Conservation (phyloP, 768 basidiomycete species). For the Pulveroboletus sp. region DNA sequence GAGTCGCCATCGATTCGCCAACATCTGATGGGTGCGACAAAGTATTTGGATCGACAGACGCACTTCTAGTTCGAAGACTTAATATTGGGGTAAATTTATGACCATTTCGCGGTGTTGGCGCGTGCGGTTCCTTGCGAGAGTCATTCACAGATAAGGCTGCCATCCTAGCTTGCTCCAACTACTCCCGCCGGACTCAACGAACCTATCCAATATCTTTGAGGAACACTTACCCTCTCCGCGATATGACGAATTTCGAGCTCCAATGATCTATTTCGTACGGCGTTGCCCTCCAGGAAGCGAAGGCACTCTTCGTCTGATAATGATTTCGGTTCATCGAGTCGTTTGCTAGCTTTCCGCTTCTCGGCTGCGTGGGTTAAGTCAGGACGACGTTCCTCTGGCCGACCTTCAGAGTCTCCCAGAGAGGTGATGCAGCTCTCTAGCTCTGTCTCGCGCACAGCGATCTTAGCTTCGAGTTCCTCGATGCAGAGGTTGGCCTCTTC, state of each 20-base stretch:
- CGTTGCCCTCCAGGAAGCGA: constrained; percentile 36
- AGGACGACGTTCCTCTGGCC: not conserved
- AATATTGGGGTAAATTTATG: not conserved
- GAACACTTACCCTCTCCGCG: constrained; percentile 31
- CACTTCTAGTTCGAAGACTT: constrained; percentile 19
- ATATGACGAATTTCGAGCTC: constrained; percentile 43
- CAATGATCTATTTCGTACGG: constrained; percentile 39
- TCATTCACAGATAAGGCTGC: not conserved
- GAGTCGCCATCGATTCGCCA: not conserved
- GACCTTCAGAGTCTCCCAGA: constrained; percentile 1
- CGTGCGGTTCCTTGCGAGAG: not conserved
- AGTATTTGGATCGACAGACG: constrained; percentile 18
- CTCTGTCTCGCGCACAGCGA: constrained; percentile 56
- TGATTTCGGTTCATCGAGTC: constrained; percentile 13
- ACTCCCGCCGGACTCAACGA: not conserved
- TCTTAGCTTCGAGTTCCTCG: constrained; percentile 45
- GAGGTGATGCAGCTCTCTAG: constrained; percentile 38
- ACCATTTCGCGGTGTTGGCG: not conserved
- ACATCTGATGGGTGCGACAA: constrained; percentile 4
- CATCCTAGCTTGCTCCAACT: constrained; percentile 24
- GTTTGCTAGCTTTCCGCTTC: not conserved
- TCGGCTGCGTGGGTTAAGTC: not conserved
- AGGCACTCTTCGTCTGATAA: constrained; percentile 40
- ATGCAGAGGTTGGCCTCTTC: constrained; percentile 40
- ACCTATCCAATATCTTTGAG: not conserved